phyloP scores from a whole-genome alignment of 2,329 filamentous ascomycete genomes.

The Calonectria henricotiae region DNA sequence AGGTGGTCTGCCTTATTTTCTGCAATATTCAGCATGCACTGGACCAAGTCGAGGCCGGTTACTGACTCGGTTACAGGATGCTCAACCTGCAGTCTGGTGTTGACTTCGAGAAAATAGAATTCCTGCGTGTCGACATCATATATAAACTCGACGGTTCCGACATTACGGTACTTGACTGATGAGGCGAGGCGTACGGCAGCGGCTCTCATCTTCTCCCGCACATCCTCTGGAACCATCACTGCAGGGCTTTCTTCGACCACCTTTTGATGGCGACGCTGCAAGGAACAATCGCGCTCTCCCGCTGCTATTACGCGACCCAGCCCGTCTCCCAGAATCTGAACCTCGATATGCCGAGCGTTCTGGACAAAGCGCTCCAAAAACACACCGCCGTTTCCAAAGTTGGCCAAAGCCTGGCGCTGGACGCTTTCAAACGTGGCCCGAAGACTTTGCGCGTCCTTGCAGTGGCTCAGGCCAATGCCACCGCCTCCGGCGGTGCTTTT shows the following conservation, averaged over 20 bases:
- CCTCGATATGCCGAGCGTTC: conserved; percentile 64
- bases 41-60: conserved; percentile 81
- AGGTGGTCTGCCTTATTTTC: conserved; percentile 31
- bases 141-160: conserved; percentile 66
- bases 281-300: conserved; percentile 68
- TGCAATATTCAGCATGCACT: conserved; percentile 62
- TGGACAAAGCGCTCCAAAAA: conserved; percentile 64
- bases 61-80: conserved; percentile 79
- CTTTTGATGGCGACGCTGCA: conserved; percentile 69
- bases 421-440: conserved; percentile 57
- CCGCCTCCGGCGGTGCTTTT: conserved; percentile 67
- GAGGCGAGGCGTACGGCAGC: conserved; percentile 59
- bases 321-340: conserved; percentile 67
- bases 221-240: conserved; percentile 53
- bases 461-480: conserved; percentile 62
- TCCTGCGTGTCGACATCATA: conserved; percentile 58
- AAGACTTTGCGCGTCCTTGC: conserved; percentile 54
- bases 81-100: conserved; percentile 68
- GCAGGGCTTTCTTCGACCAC: conserved; percentile 67
- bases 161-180: conserved; percentile 60
- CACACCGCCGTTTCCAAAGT: conserved; percentile 61
- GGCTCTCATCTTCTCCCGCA: conserved; percentile 57
- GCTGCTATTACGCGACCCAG: conserved; percentile 59
- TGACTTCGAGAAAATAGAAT: conserved; percentile 68
- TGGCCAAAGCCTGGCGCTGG: conserved; percentile 59